phyloP scores from a whole-genome alignment of 345 rosid species.

The Abelmoschus esculentus region DNA sequence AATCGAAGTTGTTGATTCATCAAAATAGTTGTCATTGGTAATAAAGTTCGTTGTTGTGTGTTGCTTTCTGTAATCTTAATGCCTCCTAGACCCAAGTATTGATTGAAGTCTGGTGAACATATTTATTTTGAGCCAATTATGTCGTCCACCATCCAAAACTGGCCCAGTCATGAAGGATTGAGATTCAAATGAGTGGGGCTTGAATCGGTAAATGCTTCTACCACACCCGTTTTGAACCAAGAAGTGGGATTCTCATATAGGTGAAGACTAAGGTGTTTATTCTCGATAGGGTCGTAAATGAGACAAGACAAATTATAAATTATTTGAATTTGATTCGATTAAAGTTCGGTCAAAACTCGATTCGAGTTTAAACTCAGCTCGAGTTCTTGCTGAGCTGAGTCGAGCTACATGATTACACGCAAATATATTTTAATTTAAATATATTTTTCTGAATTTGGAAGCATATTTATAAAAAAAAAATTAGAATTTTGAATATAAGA shows the following conservation, averaged over 20 bases:
- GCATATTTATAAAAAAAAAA: no score
- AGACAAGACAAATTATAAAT: no score
- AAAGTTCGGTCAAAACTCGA: no score
- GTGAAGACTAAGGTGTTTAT: not conserved
- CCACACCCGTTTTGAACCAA: not conserved
- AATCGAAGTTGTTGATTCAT: constrained; percentile 2
- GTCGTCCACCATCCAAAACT: not conserved
- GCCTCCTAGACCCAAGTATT: not conserved
- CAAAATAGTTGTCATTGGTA: not conserved
- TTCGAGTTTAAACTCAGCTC: no score
- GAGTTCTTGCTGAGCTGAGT: no score
- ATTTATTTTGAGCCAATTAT: constrained; percentile 2
- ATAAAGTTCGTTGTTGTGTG: constrained; percentile 11
- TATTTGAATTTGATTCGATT: no score
- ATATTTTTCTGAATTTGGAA: no score
- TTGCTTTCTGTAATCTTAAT: constrained; percentile 4
- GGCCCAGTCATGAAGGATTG: not conserved
- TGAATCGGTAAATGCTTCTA: not conserved
- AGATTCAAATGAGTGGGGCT: not conserved
- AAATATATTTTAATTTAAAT: no score
- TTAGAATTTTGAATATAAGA: no score
- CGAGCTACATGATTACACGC: no score
- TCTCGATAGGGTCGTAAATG: no score
- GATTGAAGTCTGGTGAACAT: constrained; percentile 4
- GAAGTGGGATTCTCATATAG: not conserved